These are phyloP conservation scores for Diplocarpon rosae DNA, from an alignment of 2,329 filamentous ascomycete genomes.

Conservation along the genomic window DNA sequence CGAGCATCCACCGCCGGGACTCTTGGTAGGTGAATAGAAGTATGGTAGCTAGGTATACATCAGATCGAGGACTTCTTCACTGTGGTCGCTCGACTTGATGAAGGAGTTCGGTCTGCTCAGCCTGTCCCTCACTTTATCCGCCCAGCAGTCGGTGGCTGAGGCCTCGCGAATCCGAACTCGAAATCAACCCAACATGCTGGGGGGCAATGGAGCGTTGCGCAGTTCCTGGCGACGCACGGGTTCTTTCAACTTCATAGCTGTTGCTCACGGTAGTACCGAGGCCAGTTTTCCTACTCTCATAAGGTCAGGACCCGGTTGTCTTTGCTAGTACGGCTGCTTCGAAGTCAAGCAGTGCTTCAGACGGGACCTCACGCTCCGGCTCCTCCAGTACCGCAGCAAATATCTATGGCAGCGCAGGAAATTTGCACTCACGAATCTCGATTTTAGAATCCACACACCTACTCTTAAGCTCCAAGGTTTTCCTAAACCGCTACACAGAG, in stretches of 20 bases:
- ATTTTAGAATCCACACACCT: conserved; percentile 40
- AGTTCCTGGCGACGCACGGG: conserved; percentile 49
- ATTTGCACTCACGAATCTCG: conserved; percentile 26
- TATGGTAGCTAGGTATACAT: no score
- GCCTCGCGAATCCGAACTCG: conserved; percentile 49
- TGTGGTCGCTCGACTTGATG: no score
- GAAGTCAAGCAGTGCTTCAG: not conserved
- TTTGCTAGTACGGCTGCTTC: conserved; percentile 4
- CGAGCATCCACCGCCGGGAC: no score
- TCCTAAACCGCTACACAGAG: conserved; percentile 43
- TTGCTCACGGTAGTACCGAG: conserved; percentile 28
- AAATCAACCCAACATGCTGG: conserved; percentile 43
- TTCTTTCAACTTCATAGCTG: conserved; percentile 49
- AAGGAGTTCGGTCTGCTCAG: no score
- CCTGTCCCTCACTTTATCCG: conserved; percentile 59
- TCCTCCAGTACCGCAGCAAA: conserved; percentile 1
- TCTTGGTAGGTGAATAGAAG: no score
- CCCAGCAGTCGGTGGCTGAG: conserved; percentile 46
- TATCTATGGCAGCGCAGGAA: conserved; percentile 15
- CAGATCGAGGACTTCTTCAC: no score
- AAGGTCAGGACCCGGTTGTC: conserved; percentile 2
- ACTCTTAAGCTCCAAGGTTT: conserved; percentile 46
- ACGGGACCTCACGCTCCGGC: conserved; percentile 8
- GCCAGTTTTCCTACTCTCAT: conserved; percentile 26
- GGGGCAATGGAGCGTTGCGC: conserved; percentile 55